These are phyloP conservation scores for Cucurbita argyrosperma DNA, from an alignment of 306 rosid genomes.

Conservation along the genomic window DNA sequence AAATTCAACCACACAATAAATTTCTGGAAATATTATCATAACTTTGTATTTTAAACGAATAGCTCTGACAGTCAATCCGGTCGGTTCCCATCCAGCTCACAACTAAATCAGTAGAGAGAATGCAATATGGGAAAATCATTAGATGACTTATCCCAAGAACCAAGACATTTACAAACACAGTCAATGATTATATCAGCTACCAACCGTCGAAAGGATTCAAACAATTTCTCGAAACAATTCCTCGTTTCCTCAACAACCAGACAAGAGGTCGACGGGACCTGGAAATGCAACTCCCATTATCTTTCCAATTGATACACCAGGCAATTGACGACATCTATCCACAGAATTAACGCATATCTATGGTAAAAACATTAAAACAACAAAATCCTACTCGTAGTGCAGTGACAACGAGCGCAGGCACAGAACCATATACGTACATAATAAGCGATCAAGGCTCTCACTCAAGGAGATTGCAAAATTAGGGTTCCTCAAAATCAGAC, in stretches of 20 bases:
- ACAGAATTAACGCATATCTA: neutral
- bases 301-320: neutral
- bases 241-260: neutral
- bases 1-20: too few relatives aligned
- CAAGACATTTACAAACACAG: neutral
- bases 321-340: neutral
- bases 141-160: neutral
- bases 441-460: neutral
- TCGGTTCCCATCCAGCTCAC: neutral
- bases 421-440: neutral
- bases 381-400: neutral
- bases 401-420: neutral
- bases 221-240: neutral
- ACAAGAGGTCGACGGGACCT: neutral
- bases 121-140: neutral
- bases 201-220: neutral
- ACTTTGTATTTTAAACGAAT: neutral
- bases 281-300: neutral
- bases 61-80: neutral
- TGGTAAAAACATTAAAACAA: neutral
- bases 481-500: neutral
- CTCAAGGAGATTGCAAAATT: neutral
- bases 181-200: neutral
- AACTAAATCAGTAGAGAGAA: neutral
- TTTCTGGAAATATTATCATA: neutral